Base-by-base conservation (phyloP, 2,329 filamentous ascomycete genomes). In the Gnomoniopsis sp. region DNA sequence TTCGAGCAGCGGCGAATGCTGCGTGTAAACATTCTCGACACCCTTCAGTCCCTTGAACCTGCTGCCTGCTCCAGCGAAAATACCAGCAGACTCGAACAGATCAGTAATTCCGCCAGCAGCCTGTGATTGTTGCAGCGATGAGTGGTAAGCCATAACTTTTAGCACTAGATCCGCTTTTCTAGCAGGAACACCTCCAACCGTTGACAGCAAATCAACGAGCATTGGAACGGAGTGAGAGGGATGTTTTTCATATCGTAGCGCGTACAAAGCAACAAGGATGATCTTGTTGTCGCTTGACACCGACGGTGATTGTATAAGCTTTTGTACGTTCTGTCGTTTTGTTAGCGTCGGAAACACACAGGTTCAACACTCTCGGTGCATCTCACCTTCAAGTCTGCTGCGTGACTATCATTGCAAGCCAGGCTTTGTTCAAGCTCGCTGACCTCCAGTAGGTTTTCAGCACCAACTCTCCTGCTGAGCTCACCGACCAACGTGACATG, bases 21-120 rank as follows among this genome's bases (percentile, higher is more conserved):
- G 96, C 0, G 95, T 99, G 72, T 99, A 99, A 30, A 99, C 95
- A 67, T 99, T 99, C 72, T 99, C 96, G 1, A 99, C 95, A 1
- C 95, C 95, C 70, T 98, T 97, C 15, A 99, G 80, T 0, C 95
- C 95, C 69, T 96, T 96, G 73, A 99, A 92, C 6, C 93, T 87
- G 68, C 88, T 91, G 43, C 91, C 84, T 12, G 93, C 92, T 14
- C 90, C 90, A 0, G 91, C 90, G 74, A 99, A 96, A 64, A 99
- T 93, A 4, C 91, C 93, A 0, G 88, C 85, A 0, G 91, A 89
- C 68, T 98, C 93, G 67, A 99, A 98, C 7, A 98, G 85, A 65
- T 98, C 93, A 0, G 91, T 88, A 58, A 97, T 91, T 6, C 91
- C 91, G 11, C 88, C 85, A 2, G 85, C 84, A n/a, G 86, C 81